phyloP scores from a whole-genome alignment of 352 stramenopile species.

The Pythium apleroticum region DNA sequence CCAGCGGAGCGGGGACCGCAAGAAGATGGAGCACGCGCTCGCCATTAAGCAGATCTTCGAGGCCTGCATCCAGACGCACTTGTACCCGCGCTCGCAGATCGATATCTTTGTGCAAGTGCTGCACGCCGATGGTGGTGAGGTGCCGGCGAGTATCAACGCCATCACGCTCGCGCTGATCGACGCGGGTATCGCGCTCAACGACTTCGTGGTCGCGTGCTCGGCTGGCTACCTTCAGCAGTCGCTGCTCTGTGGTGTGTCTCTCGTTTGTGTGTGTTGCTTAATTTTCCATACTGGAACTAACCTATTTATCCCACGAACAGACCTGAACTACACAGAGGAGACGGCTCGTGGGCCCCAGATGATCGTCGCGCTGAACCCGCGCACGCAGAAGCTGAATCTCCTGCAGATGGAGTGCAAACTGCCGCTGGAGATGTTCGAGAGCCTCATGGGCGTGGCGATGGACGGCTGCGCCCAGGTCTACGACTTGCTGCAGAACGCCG shows the following conservation, averaged over 20 bases:
- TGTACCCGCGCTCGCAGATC: slow-evolving; percentile 92
- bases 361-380: slow-evolving; percentile 86
- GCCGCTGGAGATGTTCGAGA: slow-evolving; percentile 86
- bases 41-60: slow-evolving; percentile 92
- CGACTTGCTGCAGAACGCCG: slow-evolving; percentile 82
- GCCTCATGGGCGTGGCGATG: slow-evolving; percentile 77
- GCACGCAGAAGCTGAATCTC: slow-evolving; percentile 84
- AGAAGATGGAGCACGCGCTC: slow-evolving; percentile 86
- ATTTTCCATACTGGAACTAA: too few species aligned
- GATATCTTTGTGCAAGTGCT: slow-evolving; percentile 92
- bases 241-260: slow-evolving; percentile 70
- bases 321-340: slow-evolving; percentile 91
- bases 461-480: slow-evolving; percentile 85
- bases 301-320: too few species aligned
- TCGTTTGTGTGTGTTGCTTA: neutral
- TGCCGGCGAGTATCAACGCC: slow-evolving; percentile 90
- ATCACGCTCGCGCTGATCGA: slow-evolving; percentile 90
- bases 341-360: slow-evolving; percentile 85
- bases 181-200: slow-evolving; percentile 89
- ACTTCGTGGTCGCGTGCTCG: slow-evolving; percentile 90
- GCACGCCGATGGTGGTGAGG: slow-evolving; percentile 86
- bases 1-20: slow-evolving; percentile 79
- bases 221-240: slow-evolving; percentile 90
- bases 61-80: slow-evolving; percentile 87
- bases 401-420: slow-evolving; percentile 92